Base-by-base conservation (phyloP, 371 early-diverging fungal species). In the Dichotomocladium elegans region DNA sequence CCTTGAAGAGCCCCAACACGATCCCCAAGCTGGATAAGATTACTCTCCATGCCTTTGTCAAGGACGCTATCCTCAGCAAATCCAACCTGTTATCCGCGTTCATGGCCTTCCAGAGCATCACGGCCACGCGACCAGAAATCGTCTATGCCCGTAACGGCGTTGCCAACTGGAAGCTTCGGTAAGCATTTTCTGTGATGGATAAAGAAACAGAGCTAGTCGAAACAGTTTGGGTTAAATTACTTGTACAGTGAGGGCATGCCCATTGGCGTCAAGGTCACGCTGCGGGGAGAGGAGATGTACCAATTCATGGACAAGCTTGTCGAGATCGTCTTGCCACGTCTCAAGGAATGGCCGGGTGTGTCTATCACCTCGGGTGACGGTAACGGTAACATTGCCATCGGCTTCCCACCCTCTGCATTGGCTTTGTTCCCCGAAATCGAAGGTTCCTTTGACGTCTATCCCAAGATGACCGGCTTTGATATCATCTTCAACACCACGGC, bases 371-470 rank as follows among this genome's bases (percentile, higher is more conserved):
- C 85, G 25, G 94, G 93, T 52, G 91, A 93, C 59, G 86, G 87
- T 37, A 81, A 85, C 41, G 96, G 95, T 30, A 88, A 86, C 62
- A 81, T 95, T 57, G 86, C 88, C 11, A 68, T 95, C 54, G 90
- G 93, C 12, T 85, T 98, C 57, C 88, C 86, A 24, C 78, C 90
- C 11, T 87, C 90, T 28, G 91, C 86, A 8, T 76, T 91, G 29
- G 91, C 91, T 24, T 74, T 97, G 45, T 98, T 96, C 82, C 96
- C 96, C 6, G 96, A 98, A 77, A 91, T 96, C 57, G 98, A 96
- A 75, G 86, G 87, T 29, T 90, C 91, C 53, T 96, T 93, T 70
- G 96, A 96, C 54, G 84, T 87, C 72, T 92, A 88, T 68, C 96
- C 96, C 19, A 72, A 83, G 51, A 80, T 95, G 76, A 89, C 90